A percentile compares a stretch with the other conserved stretches of the same genome.
Evolutionary conservation across 1,284 basidiomycete genomes (phyloP).

Genomic region (Ceratobasidium sp.): DNA sequence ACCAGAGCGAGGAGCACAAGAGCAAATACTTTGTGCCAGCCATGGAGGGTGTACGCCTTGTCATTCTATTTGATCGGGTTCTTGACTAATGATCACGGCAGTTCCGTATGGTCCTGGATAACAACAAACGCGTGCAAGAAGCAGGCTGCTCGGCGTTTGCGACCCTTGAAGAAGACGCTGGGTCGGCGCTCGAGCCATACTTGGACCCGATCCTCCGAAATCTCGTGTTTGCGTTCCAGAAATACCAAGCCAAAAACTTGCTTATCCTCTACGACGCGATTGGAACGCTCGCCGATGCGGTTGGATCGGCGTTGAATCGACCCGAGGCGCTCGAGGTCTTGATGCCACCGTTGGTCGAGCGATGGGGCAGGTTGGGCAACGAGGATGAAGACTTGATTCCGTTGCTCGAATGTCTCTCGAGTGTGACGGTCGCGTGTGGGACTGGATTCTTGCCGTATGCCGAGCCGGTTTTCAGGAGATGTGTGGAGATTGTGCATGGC

Average conservation of each 20-base stretch:
- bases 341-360: conserved; percentile 92
- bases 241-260: conserved; percentile 99
- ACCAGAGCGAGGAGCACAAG: conserved; percentile 84
- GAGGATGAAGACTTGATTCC: conserved; percentile 94
- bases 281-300: conserved; percentile 96
- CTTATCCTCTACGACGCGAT: conserved; percentile 98
- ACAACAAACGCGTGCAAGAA: conserved; percentile 99
- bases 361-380: conserved; percentile 90
- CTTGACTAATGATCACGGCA: conserved; percentile 61
- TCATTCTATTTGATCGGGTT: not conserved
- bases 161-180: conserved; percentile 97
- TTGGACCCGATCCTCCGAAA: conserved; percentile 95
- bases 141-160: conserved; percentile 99
- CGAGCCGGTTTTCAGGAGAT: conserved; percentile 91
- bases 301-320: conserved; percentile 86
- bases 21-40: conserved; percentile 92
- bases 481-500: conserved; percentile 83
- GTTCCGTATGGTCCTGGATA: conserved; percentile 96
- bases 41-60: conserved; percentile 91
- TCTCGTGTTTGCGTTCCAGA: conserved; percentile 94
- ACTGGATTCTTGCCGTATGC: conserved; percentile 90
- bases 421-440: conserved; percentile 96
- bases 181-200: conserved; percentile 87
- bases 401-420: conserved; percentile 94
- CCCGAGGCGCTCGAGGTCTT: conserved; percentile 90